Evolutionary conservation across 176 grass and related monocot species (phyloP).

Genomic region (Poa annua): DNA sequence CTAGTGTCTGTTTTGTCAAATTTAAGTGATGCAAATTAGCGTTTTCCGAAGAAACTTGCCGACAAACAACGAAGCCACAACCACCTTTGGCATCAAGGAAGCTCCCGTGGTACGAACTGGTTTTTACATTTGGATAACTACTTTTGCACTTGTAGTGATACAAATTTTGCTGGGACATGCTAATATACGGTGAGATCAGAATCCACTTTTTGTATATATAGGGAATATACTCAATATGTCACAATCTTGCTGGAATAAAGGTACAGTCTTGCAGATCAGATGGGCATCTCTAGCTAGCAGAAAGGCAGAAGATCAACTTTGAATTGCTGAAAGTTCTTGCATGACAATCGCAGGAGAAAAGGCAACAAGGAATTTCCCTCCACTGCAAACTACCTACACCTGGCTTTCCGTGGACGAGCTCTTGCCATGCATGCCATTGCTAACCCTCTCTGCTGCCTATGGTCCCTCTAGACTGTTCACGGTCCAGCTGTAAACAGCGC

Average conservation of each 20-base stretch:
- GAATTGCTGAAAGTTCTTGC: slow-evolving; percentile 43
- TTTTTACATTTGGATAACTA: slow-evolving; percentile 39
- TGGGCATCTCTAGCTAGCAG: slow-evolving; percentile 51
- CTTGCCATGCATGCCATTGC: slow-evolving; percentile 23
- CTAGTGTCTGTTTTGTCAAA: not conserved
- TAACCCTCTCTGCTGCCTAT: not conserved
- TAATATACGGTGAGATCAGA: slow-evolving; percentile 31
- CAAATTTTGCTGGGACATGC: slow-evolving; percentile 31
- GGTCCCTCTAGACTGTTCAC: slow-evolving; percentile 29
- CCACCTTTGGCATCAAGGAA: slow-evolving; percentile 8
- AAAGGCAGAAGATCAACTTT: slow-evolving; percentile 40
- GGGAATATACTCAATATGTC: slow-evolving; percentile 41
- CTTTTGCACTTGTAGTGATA: slow-evolving; percentile 31
- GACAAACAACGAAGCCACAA: not conserved
- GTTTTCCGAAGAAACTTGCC: not conserved
- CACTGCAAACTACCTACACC: slow-evolving; percentile 57
- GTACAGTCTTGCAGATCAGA: slow-evolving; percentile 48
- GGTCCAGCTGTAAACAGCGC: slow-evolving; percentile 29
- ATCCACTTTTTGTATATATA: slow-evolving; percentile 12
- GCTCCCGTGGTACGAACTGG: slow-evolving; percentile 1
- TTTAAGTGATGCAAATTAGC: not conserved
- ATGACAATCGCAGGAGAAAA: slow-evolving; percentile 29
- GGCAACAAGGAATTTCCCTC: slow-evolving; percentile 46
- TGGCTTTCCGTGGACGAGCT: slow-evolving; percentile 34
- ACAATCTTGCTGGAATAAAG: slow-evolving; percentile 63